Evolutionary conservation across 2,329 filamentous ascomycete species (phyloP).

Genomic region (Microdochium paspali): DNA sequence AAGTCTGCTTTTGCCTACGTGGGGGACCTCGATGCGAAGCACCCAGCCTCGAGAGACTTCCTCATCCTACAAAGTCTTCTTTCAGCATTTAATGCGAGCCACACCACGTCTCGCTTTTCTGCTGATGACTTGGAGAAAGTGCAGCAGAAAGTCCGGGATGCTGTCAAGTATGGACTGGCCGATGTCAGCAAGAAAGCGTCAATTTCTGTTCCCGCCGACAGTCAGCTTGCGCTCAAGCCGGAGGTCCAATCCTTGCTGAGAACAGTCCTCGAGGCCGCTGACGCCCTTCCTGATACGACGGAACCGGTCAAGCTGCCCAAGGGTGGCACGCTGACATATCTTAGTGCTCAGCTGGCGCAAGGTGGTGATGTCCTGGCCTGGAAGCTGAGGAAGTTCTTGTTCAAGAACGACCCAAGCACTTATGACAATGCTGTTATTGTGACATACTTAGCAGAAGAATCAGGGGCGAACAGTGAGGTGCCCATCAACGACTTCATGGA

Average conservation of each 20-base stretch:
- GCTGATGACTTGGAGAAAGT: constrained; percentile 7
- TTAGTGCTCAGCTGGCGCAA: background rate
- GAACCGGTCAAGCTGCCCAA: constrained; percentile 11
- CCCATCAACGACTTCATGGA: constrained; percentile 15
- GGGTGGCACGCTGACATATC: background rate
- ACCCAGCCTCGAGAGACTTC: constrained; percentile 7
- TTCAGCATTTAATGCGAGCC: constrained; percentile 6
- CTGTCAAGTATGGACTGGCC: constrained; percentile 11
- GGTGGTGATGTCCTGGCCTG: constrained; percentile 9
- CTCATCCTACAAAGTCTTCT: constrained; percentile 15
- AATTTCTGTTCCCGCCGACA: constrained; percentile 3
- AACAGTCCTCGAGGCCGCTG: background rate
- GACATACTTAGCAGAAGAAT: constrained; percentile 10
- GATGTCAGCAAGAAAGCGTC: constrained; percentile 9
- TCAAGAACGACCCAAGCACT: constrained; percentile 11
- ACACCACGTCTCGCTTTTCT: constrained; percentile 6
- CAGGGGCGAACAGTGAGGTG: constrained; percentile 9
- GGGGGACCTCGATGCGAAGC: constrained; percentile 7
- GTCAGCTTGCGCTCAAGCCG: constrained; percentile 6
- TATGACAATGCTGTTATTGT: constrained; percentile 9
- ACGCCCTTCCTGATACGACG: background rate
- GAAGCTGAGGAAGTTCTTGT: constrained; percentile 18
- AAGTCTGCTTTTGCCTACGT: constrained; percentile 12
- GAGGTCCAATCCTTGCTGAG: background rate
- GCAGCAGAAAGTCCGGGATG: constrained; percentile 10